Evolutionary conservation across 2,329 filamentous ascomycete genomes (phyloP), one percentile per base, ranked within the genome.

Genomic region (Epichloe sp.): DNA sequence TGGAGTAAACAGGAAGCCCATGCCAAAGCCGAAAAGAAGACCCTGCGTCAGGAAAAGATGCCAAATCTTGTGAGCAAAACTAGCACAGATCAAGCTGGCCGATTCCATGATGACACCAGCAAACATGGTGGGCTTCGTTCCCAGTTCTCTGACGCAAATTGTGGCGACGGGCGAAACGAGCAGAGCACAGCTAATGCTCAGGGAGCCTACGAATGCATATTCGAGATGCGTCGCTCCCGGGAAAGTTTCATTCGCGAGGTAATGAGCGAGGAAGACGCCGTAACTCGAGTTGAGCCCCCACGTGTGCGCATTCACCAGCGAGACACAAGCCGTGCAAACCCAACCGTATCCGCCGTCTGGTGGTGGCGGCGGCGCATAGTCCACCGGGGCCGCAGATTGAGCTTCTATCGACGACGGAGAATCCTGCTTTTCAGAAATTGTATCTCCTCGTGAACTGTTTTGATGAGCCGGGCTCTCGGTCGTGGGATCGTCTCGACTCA

Each of bases 11-110:
- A 84, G 70, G 52, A 90, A 83, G 0, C 86, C 86, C 76, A 91
- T 83, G 3, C 86, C 86, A 21, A 83, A 64, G n/a, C 87, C 87
- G 55, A 91, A 90, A 50, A 81, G 78, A 3, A 90, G 61, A 4
- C 87, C 87, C 62, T 91, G 87, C 5, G 76, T 78, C 0, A 91
- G 74, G 52, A 89, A 82, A 0, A 93, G 73, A 37, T 91, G 86
- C 83, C 85, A 90, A 52, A 87, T 82, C 51, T 78, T 61, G 15
- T 63, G 70, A 0, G 83, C 77, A 58, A 88, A 89, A 14, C 80
- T 85, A 7, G 86, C 85, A 2, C 78, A 79, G 44, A 89, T 76
- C 54, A 90, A 75, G 21, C 79, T 81, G 8, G 71, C 67, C 0
- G 80, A 75, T 63, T 87, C 78, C 45, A 90, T 69, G 1, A 79